Evolutionary conservation across 805 yeast genomes (phyloP).

Genomic region (Candida bentonensis): DNA sequence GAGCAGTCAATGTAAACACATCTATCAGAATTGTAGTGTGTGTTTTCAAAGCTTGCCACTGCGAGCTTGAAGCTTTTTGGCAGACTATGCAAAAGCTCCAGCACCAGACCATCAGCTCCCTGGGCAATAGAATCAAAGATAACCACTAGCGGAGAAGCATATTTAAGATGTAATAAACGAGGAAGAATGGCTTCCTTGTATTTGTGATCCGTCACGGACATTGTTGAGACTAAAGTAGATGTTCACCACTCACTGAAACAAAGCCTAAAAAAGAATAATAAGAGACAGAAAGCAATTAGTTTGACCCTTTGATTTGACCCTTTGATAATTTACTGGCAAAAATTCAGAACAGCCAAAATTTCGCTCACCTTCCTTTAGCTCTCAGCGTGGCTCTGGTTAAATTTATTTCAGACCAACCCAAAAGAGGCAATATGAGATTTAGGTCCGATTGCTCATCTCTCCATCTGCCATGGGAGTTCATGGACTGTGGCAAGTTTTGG

Average conservation of each 20-base stretch:
- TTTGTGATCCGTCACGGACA: conserved; percentile 10
- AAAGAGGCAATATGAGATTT: background rate
- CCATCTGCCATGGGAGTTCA: conserved; percentile 87
- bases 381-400: no score
- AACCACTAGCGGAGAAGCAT: conserved; percentile 58
- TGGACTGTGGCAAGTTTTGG: conserved; percentile 83
- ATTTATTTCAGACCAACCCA: no score
- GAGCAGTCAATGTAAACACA: conserved; percentile 2
- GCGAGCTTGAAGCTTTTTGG: background rate
- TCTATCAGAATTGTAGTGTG: conserved; percentile 4
- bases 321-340: no score
- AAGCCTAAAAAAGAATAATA: no score
- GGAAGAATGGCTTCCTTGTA: conserved; percentile 35
- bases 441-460: background rate
- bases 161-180: conserved; percentile 56
- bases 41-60: conserved; percentile 9
- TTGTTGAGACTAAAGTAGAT: no score
- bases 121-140: conserved; percentile 59
- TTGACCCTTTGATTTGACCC: no score
- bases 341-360: no score
- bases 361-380: no score
- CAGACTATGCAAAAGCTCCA: conserved; percentile 41
- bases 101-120: conserved; percentile 40
- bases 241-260: no score
- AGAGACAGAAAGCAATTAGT: no score